Conservation (phyloP, 2,329 filamentous ascomycete genomes). For the Ceratocystis smalleyi region DNA sequence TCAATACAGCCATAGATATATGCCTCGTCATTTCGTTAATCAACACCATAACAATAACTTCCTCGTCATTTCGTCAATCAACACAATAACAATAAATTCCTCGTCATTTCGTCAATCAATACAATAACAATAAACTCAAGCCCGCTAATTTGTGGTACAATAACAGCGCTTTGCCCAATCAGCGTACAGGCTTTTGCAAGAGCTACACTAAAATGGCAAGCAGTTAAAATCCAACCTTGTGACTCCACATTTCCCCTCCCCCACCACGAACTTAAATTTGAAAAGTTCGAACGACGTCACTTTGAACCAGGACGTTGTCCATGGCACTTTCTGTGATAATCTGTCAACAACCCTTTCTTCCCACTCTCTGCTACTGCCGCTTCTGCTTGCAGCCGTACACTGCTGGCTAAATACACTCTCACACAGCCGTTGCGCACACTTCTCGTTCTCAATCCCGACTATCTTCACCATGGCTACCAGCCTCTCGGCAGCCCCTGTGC, state of each 20-base stretch:
- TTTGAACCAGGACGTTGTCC: background rate
- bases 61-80: background rate
- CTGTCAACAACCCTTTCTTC: no score
- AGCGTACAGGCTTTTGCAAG: background rate
- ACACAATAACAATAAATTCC: no score
- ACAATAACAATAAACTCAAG: no score
- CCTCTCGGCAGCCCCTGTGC: constrained; percentile 39
- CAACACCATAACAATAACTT: no score
- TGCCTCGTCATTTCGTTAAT: background rate
- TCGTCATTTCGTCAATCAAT: background rate
- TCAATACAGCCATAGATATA: background rate
- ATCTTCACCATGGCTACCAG: constrained; percentile 29
- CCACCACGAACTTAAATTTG: background rate
- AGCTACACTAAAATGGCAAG: background rate
- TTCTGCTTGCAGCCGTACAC: no score
- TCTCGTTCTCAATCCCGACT: background rate
- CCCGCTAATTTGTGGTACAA: background rate
- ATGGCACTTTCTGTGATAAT: no score
- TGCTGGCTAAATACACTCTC: background rate
- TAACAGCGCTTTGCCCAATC: background rate
- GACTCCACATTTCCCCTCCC: constrained; percentile 6
- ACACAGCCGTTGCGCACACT: background rate
- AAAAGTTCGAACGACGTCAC: constrained; percentile 10
- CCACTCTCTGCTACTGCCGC: no score
- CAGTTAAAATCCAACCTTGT: background rate